Conservation (phyloP, 2,329 filamentous ascomycete genomes). For the Ophiocordyceps camponoti-floridani region DNA sequence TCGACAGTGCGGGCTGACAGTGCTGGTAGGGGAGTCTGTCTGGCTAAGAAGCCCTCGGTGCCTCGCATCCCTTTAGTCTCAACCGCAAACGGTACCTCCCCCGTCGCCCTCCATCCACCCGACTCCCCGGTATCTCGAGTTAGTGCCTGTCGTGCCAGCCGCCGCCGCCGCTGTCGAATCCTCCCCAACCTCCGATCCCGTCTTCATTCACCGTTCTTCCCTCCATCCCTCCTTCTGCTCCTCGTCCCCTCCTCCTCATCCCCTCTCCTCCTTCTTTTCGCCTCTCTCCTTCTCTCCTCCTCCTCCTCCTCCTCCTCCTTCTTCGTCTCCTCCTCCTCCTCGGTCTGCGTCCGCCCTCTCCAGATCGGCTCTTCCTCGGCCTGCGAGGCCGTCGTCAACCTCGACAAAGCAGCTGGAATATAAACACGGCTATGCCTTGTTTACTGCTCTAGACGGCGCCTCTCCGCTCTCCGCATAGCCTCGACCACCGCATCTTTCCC, state of each 20-base stretch:
- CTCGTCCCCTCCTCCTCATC: background rate
- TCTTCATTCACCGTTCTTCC: background rate
- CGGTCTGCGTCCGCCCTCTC: too few relatives aligned
- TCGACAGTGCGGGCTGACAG: background rate
- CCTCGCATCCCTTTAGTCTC: background rate
- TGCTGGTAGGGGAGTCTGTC: background rate
- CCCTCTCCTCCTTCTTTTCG: background rate
- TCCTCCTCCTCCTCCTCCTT: background rate
- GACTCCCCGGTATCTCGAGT: background rate
- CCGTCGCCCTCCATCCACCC: background rate
- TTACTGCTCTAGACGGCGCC: slow-evolving; percentile 1
- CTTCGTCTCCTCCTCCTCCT: background rate
- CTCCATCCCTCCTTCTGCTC: background rate
- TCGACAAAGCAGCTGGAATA: background rate
- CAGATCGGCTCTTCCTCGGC: background rate
- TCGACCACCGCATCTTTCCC: slow-evolving; percentile 1
- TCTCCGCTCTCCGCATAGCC: slow-evolving; percentile 1
- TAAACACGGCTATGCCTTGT: slow-evolving; percentile 1
- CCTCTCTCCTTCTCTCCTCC: background rate
- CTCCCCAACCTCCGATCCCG: background rate
- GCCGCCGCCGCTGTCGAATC: background rate
- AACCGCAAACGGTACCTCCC: background rate
- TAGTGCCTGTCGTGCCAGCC: background rate
- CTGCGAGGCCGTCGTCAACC: background rate
- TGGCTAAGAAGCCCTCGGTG: background rate